Evolutionary conservation across 768 basidiomycete genomes (phyloP), one percentile per base, ranked within the genome.

Genomic region (Candolleomyces eurysporus): DNA sequence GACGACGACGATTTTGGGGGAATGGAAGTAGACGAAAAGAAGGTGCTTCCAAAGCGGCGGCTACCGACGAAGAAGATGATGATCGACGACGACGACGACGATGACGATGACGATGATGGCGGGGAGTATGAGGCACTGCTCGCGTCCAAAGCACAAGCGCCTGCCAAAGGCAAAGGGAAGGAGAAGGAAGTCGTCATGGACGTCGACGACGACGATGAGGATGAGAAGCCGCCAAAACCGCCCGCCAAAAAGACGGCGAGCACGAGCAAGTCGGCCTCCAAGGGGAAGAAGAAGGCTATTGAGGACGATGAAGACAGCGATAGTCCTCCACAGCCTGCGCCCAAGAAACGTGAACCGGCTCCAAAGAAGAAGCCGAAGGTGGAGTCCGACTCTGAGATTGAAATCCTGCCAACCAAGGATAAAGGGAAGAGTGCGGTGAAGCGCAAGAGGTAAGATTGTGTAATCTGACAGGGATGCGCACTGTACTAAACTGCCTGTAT

Each of bases 401-500:
- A 74, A 56, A 65, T 74, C 16, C 63, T 69, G 11, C 63, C 66
- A 48, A 64, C 16, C 64, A 63, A 67, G 52, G 73, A 65, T 26
- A 72, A 74, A 60, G 69, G 58, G 36, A 63, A 68, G 54, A 62
- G 53, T 14, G 48, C 68, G 16, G 69, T 75, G 48, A 92, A 92
- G 73, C 85, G 90, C 48, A 93, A 92, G 73, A 89, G 84, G 91
- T 88, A 61, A 48, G 66, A 52, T 42, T 6, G 46, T 48, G 21
- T 75, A 75, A 49, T 77, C 78, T 58, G 81, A 82, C 21, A 69
- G 74, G 72, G 72, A 19, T 17, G 9, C 43, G 60, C 40, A 50
- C 48, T 31, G 17, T 14, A 6, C 21, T 40, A 26, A 19, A 49
- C 51, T 17, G 17, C 21, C 21, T 31, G 48, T 32, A 53, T 36